A percentile compares a stretch with the other conserved stretches of the same genome.
These are phyloP conservation scores for Cordyceps farinosa DNA, from an alignment of 2,329 filamentous ascomycete genomes.

Conservation along the genomic window DNA sequence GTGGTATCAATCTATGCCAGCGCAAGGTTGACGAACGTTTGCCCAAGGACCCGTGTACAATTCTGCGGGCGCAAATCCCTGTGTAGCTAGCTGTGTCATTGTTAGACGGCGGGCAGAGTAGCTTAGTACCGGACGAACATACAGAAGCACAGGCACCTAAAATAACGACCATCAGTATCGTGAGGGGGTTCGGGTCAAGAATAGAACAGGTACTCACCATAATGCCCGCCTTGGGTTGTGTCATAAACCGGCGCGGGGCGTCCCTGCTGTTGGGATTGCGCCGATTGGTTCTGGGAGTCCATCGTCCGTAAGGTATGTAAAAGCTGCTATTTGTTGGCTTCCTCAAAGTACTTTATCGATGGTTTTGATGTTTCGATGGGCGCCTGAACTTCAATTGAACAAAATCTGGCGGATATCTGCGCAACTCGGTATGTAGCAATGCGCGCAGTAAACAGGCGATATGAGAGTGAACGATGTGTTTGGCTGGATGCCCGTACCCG, in stretches of 20 bases:
- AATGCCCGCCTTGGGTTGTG: slow-evolving; percentile 70
- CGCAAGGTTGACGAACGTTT: slow-evolving; percentile 61
- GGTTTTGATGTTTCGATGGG: neutral
- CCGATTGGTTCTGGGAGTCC: slow-evolving; percentile 44
- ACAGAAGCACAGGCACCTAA: slow-evolving; percentile 48
- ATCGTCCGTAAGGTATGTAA: slow-evolving; percentile 25
- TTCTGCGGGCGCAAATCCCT: slow-evolving; percentile 87
- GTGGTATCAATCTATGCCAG: neutral
- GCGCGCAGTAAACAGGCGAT: slow-evolving; percentile 7
- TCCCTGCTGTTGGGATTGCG: slow-evolving; percentile 55
- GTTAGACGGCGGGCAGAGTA: slow-evolving; percentile 27
- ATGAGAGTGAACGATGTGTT: slow-evolving; percentile 10
- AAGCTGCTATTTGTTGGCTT: neutral
- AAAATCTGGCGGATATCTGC: neutral
- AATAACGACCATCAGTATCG: slow-evolving; percentile 26
- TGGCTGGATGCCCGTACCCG: slow-evolving; percentile 8
- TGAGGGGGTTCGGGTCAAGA: neutral
- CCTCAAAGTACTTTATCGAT: neutral
- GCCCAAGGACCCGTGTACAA: slow-evolving; percentile 93
- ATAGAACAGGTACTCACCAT: slow-evolving; percentile 54
- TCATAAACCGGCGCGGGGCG: slow-evolving; percentile 67
- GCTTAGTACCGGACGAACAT: slow-evolving; percentile 22
- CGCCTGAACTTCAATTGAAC: neutral
- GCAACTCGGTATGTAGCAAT: slow-evolving; percentile 1
- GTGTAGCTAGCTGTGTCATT: slow-evolving; percentile 67